These are phyloP conservation scores for Cornus controversa DNA, from an alignment of 148 eudicot genomes.

Conservation along the genomic window DNA sequence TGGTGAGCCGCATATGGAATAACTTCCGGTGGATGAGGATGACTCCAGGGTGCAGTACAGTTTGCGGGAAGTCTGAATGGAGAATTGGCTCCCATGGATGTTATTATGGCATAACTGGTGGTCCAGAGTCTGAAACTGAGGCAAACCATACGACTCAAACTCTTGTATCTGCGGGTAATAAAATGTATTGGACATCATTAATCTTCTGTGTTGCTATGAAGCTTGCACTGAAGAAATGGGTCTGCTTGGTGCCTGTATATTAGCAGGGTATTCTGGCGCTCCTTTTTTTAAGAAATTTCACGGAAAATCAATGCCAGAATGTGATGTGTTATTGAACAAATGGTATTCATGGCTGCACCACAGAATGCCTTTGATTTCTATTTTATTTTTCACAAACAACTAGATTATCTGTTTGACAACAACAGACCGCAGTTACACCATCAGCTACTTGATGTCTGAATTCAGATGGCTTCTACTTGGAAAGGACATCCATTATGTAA, in stretches of 20 bases:
- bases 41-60: conserved; percentile 43
- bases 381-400: not conserved
- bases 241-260: not conserved
- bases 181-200: conserved; percentile 32
- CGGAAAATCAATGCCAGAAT: not conserved
- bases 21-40: conserved; percentile 25
- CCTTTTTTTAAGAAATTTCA: conserved; percentile 2
- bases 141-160: conserved; percentile 19
- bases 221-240: conserved; percentile 23
- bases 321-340: not conserved
- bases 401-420: not conserved
- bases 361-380: not conserved
- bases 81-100: conserved; percentile 12
- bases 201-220: conserved; percentile 18
- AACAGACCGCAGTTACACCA: not conserved
- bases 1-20: conserved; percentile 25
- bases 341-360: not conserved
- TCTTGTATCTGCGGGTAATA: conserved; percentile 30
- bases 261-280: not conserved
- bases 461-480: not conserved
- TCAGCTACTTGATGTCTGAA: not conserved
- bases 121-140: conserved; percentile 28
- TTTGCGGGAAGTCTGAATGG: conserved; percentile 17
- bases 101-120: conserved; percentile 22
- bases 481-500: not conserved